phyloP scores from a whole-genome alignment of 495 filamentous ascomycete genomes.

The Letharia lupina region DNA sequence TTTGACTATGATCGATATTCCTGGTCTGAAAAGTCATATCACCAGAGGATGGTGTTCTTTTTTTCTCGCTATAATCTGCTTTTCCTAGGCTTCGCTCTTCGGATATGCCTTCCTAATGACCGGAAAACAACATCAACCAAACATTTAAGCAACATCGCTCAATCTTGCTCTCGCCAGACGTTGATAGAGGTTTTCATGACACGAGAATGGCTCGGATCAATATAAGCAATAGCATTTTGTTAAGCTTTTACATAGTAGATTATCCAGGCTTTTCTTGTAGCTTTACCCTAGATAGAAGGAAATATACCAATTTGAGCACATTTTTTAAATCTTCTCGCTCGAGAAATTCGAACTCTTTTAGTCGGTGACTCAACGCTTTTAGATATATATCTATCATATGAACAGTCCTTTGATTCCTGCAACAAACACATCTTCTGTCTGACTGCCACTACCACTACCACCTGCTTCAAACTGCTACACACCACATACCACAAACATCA shows the following conservation, averaged over 20 bases:
- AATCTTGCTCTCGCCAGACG: not conserved
- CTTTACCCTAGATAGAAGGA: not conserved
- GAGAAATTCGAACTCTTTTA: not conserved
- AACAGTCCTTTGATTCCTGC: not conserved
- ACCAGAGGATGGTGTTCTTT: not conserved
- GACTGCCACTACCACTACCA: not conserved
- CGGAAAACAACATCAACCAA: not conserved
- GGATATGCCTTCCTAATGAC: not conserved
- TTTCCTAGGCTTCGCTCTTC: not conserved
- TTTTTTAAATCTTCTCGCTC: not conserved
- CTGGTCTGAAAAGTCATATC: not conserved
- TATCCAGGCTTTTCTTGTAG: slow-evolving; percentile 1
- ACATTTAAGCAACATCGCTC: not conserved
- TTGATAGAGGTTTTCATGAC: not conserved
- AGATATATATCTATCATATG: not conserved
- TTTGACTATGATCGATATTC: not conserved
- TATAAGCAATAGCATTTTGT: not conserved
- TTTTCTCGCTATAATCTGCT: not conserved
- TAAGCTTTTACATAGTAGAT: not conserved
- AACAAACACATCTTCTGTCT: not conserved
- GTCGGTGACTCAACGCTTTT: not conserved
- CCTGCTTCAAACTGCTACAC: not conserved
- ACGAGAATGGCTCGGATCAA: not conserved
- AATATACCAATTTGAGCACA: not conserved
- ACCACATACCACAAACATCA: not conserved